phyloP scores from a whole-genome alignment of 495 filamentous ascomycete genomes.

The Aspergillus nanangensis region DNA sequence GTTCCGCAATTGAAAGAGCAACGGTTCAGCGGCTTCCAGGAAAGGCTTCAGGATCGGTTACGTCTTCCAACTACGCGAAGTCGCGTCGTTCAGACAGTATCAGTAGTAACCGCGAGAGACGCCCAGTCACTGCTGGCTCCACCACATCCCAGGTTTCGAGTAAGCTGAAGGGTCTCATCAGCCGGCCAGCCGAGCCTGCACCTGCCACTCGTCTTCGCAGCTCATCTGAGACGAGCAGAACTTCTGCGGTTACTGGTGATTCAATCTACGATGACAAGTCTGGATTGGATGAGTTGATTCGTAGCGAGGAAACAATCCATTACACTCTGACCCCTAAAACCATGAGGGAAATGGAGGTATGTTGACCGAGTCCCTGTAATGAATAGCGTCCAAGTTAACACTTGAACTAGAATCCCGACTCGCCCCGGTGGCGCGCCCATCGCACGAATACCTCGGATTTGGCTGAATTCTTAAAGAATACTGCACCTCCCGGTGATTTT shows the following conservation, averaged over 20 bases:
- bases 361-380: background rate
- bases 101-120: slow-evolving; percentile 43
- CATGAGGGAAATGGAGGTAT: slow-evolving; percentile 75
- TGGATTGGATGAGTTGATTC: slow-evolving; percentile 82
- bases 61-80: slow-evolving; percentile 25
- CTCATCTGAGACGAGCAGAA: slow-evolving; percentile 45
- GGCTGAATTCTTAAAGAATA: slow-evolving; percentile 34
- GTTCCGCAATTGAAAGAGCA: slow-evolving; percentile 36
- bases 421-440: slow-evolving; percentile 28
- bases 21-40: slow-evolving; percentile 45
- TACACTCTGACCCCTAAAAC: slow-evolving; percentile 88
- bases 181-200: slow-evolving; percentile 10
- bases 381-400: background rate
- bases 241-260: slow-evolving; percentile 31
- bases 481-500: slow-evolving; percentile 25
- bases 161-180: slow-evolving; percentile 50
- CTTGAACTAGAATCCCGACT: slow-evolving; percentile 35
- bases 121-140: slow-evolving; percentile 52
- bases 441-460: slow-evolving; percentile 31
- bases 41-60: slow-evolving; percentile 28
- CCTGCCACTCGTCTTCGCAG: slow-evolving; percentile 37
- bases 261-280: slow-evolving; percentile 44
- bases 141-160: slow-evolving; percentile 47
- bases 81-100: slow-evolving; percentile 39
- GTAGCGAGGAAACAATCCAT: slow-evolving; percentile 86